Conservation (phyloP, 2,329 filamentous ascomycete genomes). For the Tolypocladium ovalisporum region DNA sequence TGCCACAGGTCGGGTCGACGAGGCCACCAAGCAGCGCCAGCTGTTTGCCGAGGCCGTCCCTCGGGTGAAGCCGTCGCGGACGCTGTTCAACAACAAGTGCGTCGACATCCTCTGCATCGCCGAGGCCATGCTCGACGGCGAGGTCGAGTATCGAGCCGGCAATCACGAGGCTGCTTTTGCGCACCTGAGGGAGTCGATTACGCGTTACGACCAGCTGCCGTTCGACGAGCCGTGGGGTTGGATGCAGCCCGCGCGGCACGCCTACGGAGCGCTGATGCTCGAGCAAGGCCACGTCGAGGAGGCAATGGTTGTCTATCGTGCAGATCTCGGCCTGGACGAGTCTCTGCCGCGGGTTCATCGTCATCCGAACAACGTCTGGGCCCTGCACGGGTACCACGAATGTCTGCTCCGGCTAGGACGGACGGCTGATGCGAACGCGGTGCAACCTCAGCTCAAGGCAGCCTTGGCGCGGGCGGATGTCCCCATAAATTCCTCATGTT, state of each 20-base stretch:
- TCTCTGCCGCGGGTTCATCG: slow-evolving; percentile 51
- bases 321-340: slow-evolving; percentile 49
- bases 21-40: slow-evolving; percentile 40
- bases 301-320: slow-evolving; percentile 45
- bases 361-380: slow-evolving; percentile 68
- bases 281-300: slow-evolving; percentile 52
- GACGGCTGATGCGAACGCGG: slow-evolving; percentile 22
- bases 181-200: slow-evolving; percentile 45
- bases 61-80: slow-evolving; percentile 46
- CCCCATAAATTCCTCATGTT: slow-evolving; percentile 28
- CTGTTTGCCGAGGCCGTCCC: slow-evolving; percentile 40
- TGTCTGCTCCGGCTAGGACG: slow-evolving; percentile 45
- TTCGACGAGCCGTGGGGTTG: slow-evolving; percentile 72
- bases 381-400: slow-evolving; percentile 62
- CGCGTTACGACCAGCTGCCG: slow-evolving; percentile 49
- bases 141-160: slow-evolving; percentile 57
- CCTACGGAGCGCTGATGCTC: slow-evolving; percentile 56
- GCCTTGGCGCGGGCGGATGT: slow-evolving; percentile 50
- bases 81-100: slow-evolving; percentile 30
- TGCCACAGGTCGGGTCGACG: slow-evolving; percentile 39
- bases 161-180: slow-evolving; percentile 48
- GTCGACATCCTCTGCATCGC: slow-evolving; percentile 51
- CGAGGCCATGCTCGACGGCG: slow-evolving; percentile 59
- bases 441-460: slow-evolving; percentile 32
- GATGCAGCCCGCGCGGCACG: slow-evolving; percentile 67